Base-by-base conservation (phyloP, 139 green algal genomes). In the Tetradesmus lagerheimii region DNA sequence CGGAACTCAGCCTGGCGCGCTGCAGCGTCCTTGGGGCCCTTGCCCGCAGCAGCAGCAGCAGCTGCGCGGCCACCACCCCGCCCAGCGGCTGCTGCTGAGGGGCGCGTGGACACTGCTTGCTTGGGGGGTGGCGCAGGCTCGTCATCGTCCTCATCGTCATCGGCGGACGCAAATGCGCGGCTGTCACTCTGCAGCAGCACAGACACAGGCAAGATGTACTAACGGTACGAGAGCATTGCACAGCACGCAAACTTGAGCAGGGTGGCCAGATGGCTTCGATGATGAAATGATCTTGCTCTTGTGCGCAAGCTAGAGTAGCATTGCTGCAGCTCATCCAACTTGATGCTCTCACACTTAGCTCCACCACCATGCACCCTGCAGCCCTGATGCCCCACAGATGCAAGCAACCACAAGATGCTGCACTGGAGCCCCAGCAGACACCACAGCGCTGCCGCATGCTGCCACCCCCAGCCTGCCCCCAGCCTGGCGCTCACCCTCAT, bases 21-120 rank as follows among this genome's bases (percentile, higher is more conserved):
- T 0, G 94, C 92, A 12, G 95, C 93, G 80, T 97, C 95, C 87
- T 95, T 89, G 74, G 91, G 90, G 16, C 92, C 93, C 37, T 90
- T 80, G 85, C 89, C 91, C 12, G 66, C 81, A 53, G 39, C 92
- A 57, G 50, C 78, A 80, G 20, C 85, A 83, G 64, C 78, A 4
- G 29, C 74, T 11, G 31, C 29, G 15, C 76, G 67, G 8, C 80
- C 53, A 37, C 88, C 37, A 16, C 41, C 74, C 45, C 89, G 47
- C 6, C n/a, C 80, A 79, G 25, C 45, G 47, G 71, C 41, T 67
- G 31, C 43, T 18, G 71, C 50, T 14, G 80, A n/a, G 5, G 82
- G 27, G 8, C 66, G 37, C 15, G 2, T 23, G 1, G 31, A 14
- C 23, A 62, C 66, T 47, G 80, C 45, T 4, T 50, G 23, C 25